These are phyloP conservation scores for Iris macrosiphon DNA, from an alignment of 106 monocot genomes.

Conservation along the genomic window DNA sequence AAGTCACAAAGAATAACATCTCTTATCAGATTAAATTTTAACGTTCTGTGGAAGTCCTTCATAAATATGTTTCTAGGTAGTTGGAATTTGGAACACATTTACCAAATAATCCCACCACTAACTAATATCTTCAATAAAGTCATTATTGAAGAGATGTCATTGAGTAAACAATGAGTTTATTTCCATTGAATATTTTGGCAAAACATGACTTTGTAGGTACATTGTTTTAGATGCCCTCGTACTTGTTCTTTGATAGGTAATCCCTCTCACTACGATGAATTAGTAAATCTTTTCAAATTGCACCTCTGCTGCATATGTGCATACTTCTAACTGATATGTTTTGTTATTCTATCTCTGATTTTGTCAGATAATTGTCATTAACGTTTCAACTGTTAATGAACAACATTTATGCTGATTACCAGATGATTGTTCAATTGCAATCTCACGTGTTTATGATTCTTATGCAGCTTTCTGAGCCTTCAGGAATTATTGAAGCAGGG, in stretches of 20 bases:
- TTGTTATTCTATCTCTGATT: too few species aligned
- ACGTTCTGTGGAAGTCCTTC: too few species aligned
- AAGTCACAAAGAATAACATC: too few species aligned
- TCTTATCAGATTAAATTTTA: too few species aligned
- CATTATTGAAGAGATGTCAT: neutral
- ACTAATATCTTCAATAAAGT: neutral
- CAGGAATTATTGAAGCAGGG: slow-evolving; percentile 74
- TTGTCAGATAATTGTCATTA: too few species aligned
- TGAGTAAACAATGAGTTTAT: neutral
- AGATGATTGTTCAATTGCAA: too few species aligned
- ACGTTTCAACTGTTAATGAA: too few species aligned
- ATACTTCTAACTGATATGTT: too few species aligned
- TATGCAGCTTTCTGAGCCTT: slow-evolving; percentile 91
- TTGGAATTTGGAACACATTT: too few species aligned
- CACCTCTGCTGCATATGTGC: neutral
- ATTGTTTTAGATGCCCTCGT: neutral
- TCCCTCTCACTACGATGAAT: neutral
- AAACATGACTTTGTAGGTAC: neutral
- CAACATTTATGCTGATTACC: too few species aligned
- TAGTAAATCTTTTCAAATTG: too few species aligned
- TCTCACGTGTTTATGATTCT: slow-evolving; percentile 10
- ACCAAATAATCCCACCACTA: neutral
- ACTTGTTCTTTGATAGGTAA: neutral
- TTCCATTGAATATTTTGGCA: neutral
- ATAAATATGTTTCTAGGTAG: too few species aligned